These are phyloP conservation scores for Sphaerulina musiva DNA, from an alignment of 2,329 filamentous ascomycete species.

Conservation along the genomic window DNA sequence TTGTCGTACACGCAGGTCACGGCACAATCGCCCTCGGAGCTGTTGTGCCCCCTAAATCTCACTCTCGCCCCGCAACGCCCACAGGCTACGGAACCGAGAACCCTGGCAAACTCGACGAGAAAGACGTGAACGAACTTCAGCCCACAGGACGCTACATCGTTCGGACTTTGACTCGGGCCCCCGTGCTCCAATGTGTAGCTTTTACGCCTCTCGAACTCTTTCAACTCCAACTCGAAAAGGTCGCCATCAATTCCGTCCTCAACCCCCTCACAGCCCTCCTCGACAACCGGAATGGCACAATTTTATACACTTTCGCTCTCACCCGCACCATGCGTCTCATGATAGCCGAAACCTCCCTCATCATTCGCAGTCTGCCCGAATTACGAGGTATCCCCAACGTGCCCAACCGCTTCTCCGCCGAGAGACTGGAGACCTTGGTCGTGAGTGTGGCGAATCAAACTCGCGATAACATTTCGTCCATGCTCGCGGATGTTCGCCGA, in stretches of 20 bases:
- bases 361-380: constrained; percentile 71
- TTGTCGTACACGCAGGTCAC: constrained; percentile 51
- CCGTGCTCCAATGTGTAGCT: constrained; percentile 55
- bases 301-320: constrained; percentile 61
- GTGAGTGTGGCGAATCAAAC: constrained; percentile 50
- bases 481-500: constrained; percentile 59
- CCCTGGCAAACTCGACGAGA: constrained; percentile 14
- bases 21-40: constrained; percentile 54
- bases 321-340: constrained; percentile 63
- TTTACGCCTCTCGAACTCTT: constrained; percentile 58
- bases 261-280: constrained; percentile 77
- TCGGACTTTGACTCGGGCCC: constrained; percentile 55
- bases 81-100: constrained; percentile 17
- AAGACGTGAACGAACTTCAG: constrained; percentile 20
- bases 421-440: constrained; percentile 57
- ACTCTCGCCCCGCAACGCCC: constrained; percentile 2
- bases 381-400: constrained; percentile 56
- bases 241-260: constrained; percentile 68
- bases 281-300: constrained; percentile 65
- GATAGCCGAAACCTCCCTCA: constrained; percentile 64
- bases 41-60: constrained; percentile 34
- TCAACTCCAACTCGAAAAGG: constrained; percentile 67
- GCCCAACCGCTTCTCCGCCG: constrained; percentile 51
- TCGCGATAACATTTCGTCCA: constrained; percentile 54
- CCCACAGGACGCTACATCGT: constrained; percentile 55